Conservation (phyloP, 768 basidiomycete genomes). For the Termitomyces sp. region DNA sequence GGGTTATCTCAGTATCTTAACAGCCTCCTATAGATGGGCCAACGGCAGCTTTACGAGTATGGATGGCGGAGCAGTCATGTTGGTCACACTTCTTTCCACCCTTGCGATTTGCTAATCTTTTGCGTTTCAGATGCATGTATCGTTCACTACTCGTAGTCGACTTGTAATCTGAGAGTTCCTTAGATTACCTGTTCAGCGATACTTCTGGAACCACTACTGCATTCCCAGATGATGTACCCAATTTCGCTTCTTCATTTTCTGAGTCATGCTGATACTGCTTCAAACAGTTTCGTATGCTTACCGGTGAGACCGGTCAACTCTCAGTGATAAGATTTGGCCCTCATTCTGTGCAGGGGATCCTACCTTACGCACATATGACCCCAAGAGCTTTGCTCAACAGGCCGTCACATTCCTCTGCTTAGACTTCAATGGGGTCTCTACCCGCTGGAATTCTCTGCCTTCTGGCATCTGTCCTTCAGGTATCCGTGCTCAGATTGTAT, state of each 20-base stretch:
- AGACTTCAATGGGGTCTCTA: slow-evolving; percentile 39
- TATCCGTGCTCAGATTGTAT: slow-evolving; percentile 46
- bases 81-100: slow-evolving; percentile 10
- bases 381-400: slow-evolving; percentile 39
- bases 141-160: not conserved
- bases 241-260: not conserved
- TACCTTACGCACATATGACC: slow-evolving; percentile 43
- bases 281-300: slow-evolving; percentile 50
- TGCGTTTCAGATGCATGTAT: slow-evolving; percentile 23
- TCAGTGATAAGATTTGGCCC: not conserved
- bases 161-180: not conserved
- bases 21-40: slow-evolving; percentile 30
- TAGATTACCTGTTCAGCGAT: slow-evolving; percentile 49
- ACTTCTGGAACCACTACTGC: slow-evolving; percentile 43
- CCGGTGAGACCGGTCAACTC: slow-evolving; percentile 27
- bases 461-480: slow-evolving; percentile 39
- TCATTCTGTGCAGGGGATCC: slow-evolving; percentile 29
- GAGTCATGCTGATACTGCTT: slow-evolving; percentile 1
- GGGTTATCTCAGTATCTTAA: not conserved
- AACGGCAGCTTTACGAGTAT: slow-evolving; percentile 45
- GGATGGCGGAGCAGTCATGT: slow-evolving; percentile 43
- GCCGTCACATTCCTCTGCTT: slow-evolving; percentile 47
- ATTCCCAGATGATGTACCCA: slow-evolving; percentile 51
- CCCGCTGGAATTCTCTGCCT: slow-evolving; percentile 36
- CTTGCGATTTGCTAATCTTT: not conserved